Conservation (phyloP, 2,329 filamentous ascomycete genomes). For the Gyromitra esculenta region DNA sequence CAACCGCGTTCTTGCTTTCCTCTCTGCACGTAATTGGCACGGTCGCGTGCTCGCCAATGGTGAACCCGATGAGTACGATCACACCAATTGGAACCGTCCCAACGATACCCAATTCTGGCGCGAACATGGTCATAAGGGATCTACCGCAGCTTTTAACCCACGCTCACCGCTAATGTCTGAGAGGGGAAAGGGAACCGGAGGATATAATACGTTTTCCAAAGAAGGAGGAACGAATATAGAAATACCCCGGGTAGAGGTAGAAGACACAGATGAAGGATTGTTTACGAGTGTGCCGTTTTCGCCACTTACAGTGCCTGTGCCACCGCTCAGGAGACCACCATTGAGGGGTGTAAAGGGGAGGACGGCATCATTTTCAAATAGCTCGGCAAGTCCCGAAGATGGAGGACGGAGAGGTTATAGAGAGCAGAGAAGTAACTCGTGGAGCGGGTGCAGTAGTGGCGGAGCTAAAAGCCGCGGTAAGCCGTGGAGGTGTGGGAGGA, state of each 20-base stretch:
- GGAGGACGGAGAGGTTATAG: constrained; percentile 4
- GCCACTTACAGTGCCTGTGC: constrained; percentile 26
- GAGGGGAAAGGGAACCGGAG: background rate
- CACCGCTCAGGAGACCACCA: constrained; percentile 38
- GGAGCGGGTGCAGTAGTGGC: constrained; percentile 13
- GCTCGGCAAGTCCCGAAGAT: constrained; percentile 17
- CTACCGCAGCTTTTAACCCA: constrained; percentile 12
- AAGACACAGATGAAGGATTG: constrained; percentile 9
- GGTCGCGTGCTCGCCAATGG: constrained; percentile 34
- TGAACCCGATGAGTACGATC: constrained; percentile 35
- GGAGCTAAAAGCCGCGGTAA: constrained; percentile 12
- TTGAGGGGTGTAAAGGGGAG: constrained; percentile 21
- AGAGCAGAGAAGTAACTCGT: constrained; percentile 34
- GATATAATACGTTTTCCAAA: constrained; percentile 40
- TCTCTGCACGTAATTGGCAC: constrained; percentile 38
- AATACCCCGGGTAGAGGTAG: constrained; percentile 15
- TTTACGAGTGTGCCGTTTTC: constrained; percentile 21
- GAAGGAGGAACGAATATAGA: constrained; percentile 23
- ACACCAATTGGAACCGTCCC: constrained; percentile 34
- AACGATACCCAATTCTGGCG: constrained; percentile 39
- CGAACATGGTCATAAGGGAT: constrained; percentile 33
- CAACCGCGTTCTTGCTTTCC: constrained; percentile 24
- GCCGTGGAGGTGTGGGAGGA: constrained; percentile 34
- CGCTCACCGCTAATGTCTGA: constrained; percentile 23
- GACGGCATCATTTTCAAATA: constrained; percentile 1